phyloP scores from a whole-genome alignment of 2,329 filamentous ascomycete species.

The Xylaria digitata region DNA sequence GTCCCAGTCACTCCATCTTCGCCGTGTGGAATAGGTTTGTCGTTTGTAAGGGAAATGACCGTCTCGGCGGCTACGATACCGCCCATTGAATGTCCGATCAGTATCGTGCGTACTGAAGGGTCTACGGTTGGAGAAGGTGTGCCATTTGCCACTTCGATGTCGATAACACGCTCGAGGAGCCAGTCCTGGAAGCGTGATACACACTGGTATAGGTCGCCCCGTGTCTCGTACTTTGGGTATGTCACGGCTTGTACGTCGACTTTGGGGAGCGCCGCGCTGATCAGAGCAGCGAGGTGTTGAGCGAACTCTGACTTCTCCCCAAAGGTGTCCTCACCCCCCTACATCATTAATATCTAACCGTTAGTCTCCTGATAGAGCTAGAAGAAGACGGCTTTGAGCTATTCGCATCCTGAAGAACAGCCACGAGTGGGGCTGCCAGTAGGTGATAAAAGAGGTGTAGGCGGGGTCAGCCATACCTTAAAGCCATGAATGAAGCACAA shows the following conservation, averaged over 20 bases:
- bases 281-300: slow-evolving; percentile 73
- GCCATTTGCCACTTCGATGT: slow-evolving; percentile 85
- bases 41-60: slow-evolving; percentile 75
- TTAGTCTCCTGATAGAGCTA: slow-evolving; percentile 11
- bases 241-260: slow-evolving; percentile 74
- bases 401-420: background rate
- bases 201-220: slow-evolving; percentile 77
- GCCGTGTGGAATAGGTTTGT: slow-evolving; percentile 60
- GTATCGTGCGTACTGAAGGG: slow-evolving; percentile 48
- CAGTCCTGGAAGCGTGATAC: slow-evolving; percentile 81
- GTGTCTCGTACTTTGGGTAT: slow-evolving; percentile 87
- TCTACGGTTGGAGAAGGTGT: slow-evolving; percentile 50
- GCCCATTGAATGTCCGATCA: slow-evolving; percentile 65
- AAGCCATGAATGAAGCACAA: slow-evolving; percentile 91
- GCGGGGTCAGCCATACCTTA: slow-evolving; percentile 60
- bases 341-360: slow-evolving; percentile 12
- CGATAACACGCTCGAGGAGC: slow-evolving; percentile 92
- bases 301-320: slow-evolving; percentile 73
- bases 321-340: slow-evolving; percentile 84
- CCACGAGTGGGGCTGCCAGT: background rate
- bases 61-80: slow-evolving; percentile 95
- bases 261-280: slow-evolving; percentile 74
- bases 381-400: background rate
- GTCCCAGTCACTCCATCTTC: slow-evolving; percentile 28
- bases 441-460: slow-evolving; percentile 5